phyloP scores from a whole-genome alignment of 2,329 filamentous ascomycete genomes.

The Aspergillus japonicus region DNA sequence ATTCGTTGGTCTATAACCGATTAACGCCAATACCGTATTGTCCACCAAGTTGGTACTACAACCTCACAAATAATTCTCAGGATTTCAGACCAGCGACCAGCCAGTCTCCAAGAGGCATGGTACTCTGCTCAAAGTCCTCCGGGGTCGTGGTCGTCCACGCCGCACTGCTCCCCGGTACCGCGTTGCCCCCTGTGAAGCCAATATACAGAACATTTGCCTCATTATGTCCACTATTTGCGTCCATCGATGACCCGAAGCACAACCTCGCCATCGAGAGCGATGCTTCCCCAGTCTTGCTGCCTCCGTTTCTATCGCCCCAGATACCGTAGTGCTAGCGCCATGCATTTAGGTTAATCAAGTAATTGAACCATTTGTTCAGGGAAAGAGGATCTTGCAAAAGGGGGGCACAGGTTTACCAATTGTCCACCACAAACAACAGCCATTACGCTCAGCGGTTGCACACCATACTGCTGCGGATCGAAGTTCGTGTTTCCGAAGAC shows the following conservation, averaged over 20 bases:
- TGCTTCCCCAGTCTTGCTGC: conserved; percentile 56
- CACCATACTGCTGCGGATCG: conserved; percentile 42
- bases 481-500: conserved; percentile 55
- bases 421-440: conserved; percentile 55
- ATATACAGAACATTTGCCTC: conserved; percentile 62
- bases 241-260: conserved; percentile 56
- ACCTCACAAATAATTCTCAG: not conserved
- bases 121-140: conserved; percentile 46
- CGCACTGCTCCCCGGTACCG: conserved; percentile 57
- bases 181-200: conserved; percentile 57
- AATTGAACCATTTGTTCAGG: too few species aligned
- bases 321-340: conserved; percentile 53
- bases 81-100: conserved; percentile 41
- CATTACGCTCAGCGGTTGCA: conserved; percentile 55
- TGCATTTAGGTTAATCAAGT: not conserved
- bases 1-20: too few species aligned
- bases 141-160: conserved; percentile 51
- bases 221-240: conserved; percentile 54
- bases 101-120: conserved; percentile 52
- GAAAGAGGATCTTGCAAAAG: not conserved
- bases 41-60: too few species aligned
- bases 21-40: too few species aligned
- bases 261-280: conserved; percentile 58
- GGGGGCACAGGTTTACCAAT: conserved; percentile 35
- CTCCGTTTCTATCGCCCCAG: conserved; percentile 63